Base-by-base conservation (phyloP, 305 asterid genomes). In the Solanum chacoense region DNA sequence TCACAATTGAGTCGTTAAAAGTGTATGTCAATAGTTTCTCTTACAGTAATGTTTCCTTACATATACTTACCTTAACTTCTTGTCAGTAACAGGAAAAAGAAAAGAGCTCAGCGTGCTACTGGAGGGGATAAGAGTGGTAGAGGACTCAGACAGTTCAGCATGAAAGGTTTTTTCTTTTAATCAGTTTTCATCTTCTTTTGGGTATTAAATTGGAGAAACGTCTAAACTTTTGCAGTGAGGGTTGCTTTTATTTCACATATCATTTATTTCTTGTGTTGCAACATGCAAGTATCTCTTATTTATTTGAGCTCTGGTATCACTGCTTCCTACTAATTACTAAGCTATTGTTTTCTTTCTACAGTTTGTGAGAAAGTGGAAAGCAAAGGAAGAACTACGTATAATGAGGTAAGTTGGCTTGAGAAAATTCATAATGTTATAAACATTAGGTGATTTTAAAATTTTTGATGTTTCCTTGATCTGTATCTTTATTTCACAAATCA, bases 111-210 rank as follows among this genome's bases (percentile, higher is more conserved):
- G 87, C 98, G 98, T 88, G 98, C 98, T n/a, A 93, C 91, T 86
- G 95, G 94, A 88, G 99, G 97, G 88, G 99, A 96, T 91, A 97
- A 95, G 93, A 93, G 91, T 92, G 99, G 98, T 89, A 96, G 99
- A 91, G 99, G 99, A 90, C 99, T 97, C 87, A 98, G 99, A 34
- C 99, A 95, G 91, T 97, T 96, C 92, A 97, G 99, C 98, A 95
- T 96, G 99, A 96, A 97, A 97, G 98, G 99, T 94, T 89, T 85
- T 65, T 86, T 38, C 40, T 73, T 80, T 83, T 91, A 75, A 8
- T 65, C 45, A 83, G 28, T 76, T 81, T 85, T 42, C 84, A 50
- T 29, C 69, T 37, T 86, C 63, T 11, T 81, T 24, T n/a, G 6
- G 55, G 29, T 55, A 32, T 42, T 88, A 11, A 20, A 32, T 40